Base-by-base conservation (phyloP, 2,329 filamentous ascomycete species). In the Clonostachys byssicola region DNA sequence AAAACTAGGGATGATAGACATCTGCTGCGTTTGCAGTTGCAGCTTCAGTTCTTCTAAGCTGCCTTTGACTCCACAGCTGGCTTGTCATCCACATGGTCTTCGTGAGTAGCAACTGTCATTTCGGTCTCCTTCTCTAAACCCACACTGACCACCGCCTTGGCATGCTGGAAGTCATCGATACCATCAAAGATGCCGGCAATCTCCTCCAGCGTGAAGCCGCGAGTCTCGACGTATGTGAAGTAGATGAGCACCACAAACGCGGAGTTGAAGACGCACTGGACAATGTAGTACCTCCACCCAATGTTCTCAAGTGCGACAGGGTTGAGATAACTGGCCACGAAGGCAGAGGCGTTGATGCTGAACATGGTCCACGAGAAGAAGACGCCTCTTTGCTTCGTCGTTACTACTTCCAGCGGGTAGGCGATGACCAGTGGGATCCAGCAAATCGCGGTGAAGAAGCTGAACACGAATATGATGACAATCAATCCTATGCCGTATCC, bases 211-310 rank as follows among this genome's bases (percentile, higher is more conserved):
- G 56, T 56, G 38, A 52, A 48, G 40, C 73, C 65, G 53, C 73
- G 74, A 2, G 73, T 77, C 61, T 77, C 73, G 41, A 66, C 73
- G 58, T 79, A 78, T 6, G 20, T 12, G 47, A 75, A 60, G 48
- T 80, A 71, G 50, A 65, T 42, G 14, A 46, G 35, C 10, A 45
- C 44, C 12, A 46, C 38, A 12, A 44, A 12, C n/a, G 47, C n/a
- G 18, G 49, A 47, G 44, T 16, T 49, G 7, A 39, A 42, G 35
- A 47, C 41, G 18, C 39, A 45, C 16, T 45, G 45, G 39, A 44
- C 49, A 38, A 51, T 49, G 43, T 51, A 49, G 34, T 48, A 65
- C 51, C 69, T 67, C 63, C 68, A 73, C 42, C 67, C 43, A 34
- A 73, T 53, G 44, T 67, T 56, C 13, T 68, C 55, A 49, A 73